These are phyloP conservation scores for Trametes sp. DNA, from an alignment of 1,284 basidiomycete species.

Conservation along the genomic window DNA sequence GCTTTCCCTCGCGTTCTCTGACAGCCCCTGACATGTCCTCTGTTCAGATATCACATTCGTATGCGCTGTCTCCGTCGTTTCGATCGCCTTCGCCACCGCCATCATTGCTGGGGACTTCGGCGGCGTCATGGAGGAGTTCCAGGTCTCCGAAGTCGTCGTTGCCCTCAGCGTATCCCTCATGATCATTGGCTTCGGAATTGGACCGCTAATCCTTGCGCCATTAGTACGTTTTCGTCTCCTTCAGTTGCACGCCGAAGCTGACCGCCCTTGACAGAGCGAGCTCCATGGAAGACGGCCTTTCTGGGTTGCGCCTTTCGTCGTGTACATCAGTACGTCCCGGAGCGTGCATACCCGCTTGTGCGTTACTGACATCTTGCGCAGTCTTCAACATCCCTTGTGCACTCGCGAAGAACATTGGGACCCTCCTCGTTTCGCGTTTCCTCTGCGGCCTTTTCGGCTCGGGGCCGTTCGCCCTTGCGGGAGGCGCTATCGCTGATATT, in stretches of 20 bases:
- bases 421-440: constrained; percentile 70
- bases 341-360: too few species aligned
- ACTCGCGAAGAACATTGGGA: constrained; percentile 69
- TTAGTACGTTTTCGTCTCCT: constrained; percentile 23
- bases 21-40: constrained; percentile 41
- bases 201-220: constrained; percentile 48
- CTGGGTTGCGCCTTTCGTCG: constrained; percentile 52
- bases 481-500: constrained; percentile 72
- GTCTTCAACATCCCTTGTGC: constrained; percentile 43
- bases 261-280: constrained; percentile 46
- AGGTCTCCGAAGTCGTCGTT: constrained; percentile 59
- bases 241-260: constrained; percentile 26
- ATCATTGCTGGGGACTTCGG: constrained; percentile 57
- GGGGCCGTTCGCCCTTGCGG: constrained; percentile 68
- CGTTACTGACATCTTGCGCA: not conserved
- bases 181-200: constrained; percentile 64
- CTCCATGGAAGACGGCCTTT: constrained; percentile 67
- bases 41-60: constrained; percentile 37
- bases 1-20: constrained; percentile 28
- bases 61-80: constrained; percentile 34
- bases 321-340: constrained; percentile 49
- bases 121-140: constrained; percentile 52
- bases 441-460: constrained; percentile 74
- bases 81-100: constrained; percentile 65
- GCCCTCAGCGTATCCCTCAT: constrained; percentile 52